These are phyloP conservation scores for Gryganskiella cystojenkinii DNA, from an alignment of 192 early-diverging fungal species.

Conservation along the genomic window DNA sequence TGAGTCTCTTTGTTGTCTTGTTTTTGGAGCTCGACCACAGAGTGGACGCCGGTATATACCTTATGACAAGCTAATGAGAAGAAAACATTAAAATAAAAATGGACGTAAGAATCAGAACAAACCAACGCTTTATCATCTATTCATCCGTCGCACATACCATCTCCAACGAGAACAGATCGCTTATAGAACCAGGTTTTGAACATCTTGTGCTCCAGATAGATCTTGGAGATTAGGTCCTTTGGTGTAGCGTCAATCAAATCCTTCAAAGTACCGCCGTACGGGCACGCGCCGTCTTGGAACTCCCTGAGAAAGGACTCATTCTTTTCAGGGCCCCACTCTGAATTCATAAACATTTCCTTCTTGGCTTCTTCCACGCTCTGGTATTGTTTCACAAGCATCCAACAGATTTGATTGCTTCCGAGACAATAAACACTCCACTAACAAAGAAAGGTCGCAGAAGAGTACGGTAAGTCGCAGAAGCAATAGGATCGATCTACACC, in stretches of 20 bases:
- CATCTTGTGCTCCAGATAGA: conserved; percentile 9
- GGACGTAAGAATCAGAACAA: too few species aligned
- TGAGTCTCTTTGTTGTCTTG: too few species aligned
- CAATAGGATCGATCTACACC: background rate
- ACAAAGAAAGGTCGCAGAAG: background rate
- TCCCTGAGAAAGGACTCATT: conserved; percentile 5
- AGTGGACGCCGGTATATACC: too few species aligned
- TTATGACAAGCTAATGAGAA: too few species aligned
- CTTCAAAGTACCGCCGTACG: background rate
- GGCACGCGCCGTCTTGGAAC: conserved; percentile 2
- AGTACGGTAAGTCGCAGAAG: background rate
- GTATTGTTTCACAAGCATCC: background rate
- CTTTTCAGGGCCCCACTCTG: conserved; percentile 6
- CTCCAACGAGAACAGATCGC: conserved; percentile 16
- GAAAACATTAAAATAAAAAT: too few species aligned
- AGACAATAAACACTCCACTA: conserved; percentile 5
- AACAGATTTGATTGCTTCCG: conserved; percentile 5
- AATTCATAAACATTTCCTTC: background rate
- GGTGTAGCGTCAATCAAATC: conserved; percentile 10
- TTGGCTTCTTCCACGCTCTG: background rate
- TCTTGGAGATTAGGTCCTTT: conserved; percentile 1
- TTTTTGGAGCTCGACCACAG: too few species aligned
- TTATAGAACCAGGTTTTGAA: conserved; percentile 7
- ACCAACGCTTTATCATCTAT: too few species aligned
- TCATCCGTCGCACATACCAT: too few species aligned